phyloP scores from a whole-genome alignment of 2,329 filamentous ascomycete genomes.

The Hypomyces rosellus region DNA sequence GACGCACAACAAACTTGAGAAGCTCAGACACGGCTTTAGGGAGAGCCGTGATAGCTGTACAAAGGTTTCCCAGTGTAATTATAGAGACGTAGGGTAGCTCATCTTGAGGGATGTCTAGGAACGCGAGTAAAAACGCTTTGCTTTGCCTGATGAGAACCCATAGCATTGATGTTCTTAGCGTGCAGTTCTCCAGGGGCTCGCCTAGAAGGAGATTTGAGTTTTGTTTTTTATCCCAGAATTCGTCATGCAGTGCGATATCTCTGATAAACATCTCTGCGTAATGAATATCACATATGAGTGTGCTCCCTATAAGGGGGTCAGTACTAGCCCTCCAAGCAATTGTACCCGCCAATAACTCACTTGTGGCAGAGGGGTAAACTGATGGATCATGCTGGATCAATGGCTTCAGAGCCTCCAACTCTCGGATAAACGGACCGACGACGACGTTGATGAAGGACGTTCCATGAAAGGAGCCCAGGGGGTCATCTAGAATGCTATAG shows the following conservation, averaged over 20 bases:
- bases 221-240: neutral
- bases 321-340: no score
- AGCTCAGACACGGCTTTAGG: conserved; percentile 6
- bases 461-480: neutral
- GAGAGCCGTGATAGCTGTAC: neutral
- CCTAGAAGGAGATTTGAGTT: neutral
- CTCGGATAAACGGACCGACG: conserved; percentile 1
- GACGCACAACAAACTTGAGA: neutral
- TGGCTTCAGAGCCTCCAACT: conserved; percentile 1
- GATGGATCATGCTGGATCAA: neutral
- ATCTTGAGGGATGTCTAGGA: conserved; percentile 2
- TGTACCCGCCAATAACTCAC: neutral
- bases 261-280: conserved; percentile 9
- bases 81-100: conserved; percentile 3
- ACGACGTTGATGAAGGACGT: neutral
- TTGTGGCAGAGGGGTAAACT: neutral
- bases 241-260: conserved; percentile 1
- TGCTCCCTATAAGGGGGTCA: neutral
- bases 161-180: conserved; percentile 6
- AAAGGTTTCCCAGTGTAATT: conserved; percentile 8
- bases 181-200: neutral
- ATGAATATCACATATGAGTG: conserved; percentile 3
- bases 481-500: neutral
- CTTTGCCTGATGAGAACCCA: conserved; percentile 7
- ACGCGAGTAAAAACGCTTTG: conserved; percentile 6